Conservation (phyloP, 345 rosid species). For the Melaleuca alternifolia region DNA sequence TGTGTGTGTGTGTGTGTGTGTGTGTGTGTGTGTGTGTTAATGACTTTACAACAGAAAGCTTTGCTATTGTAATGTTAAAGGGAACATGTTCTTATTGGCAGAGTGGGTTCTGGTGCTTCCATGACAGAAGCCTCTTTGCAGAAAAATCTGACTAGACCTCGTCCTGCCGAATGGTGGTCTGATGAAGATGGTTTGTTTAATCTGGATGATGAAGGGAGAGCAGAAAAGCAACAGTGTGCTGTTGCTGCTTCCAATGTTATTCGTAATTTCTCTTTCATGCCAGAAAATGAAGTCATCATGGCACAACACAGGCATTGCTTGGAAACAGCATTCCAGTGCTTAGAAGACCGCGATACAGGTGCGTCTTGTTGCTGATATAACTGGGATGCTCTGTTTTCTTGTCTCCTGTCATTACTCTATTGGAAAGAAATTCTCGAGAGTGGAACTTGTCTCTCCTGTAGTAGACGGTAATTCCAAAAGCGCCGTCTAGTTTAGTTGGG, state of each 20-base stretch:
- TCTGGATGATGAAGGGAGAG: conserved; percentile 82
- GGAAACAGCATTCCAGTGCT: conserved; percentile 92
- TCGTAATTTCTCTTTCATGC: conserved; percentile 97
- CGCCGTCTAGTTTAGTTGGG: neutral
- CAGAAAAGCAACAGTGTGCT: conserved; percentile 89
- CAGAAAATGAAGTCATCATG: conserved; percentile 89
- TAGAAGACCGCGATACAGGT: conserved; percentile 74
- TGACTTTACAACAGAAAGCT: neutral
- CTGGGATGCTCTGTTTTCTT: neutral
- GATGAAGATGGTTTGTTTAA: conserved; percentile 90
- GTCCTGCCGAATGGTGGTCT: conserved; percentile 71
- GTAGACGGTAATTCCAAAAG: neutral
- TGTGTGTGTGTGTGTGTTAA: neutral
- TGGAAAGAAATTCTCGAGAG: neutral
- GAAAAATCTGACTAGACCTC: conserved; percentile 37
- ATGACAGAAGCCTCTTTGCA: conserved; percentile 26
- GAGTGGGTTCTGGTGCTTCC: conserved; percentile 33
- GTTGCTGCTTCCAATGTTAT: conserved; percentile 90
- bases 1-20: too few relatives aligned
- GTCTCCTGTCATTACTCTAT: neutral
- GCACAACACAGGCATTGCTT: conserved; percentile 97
- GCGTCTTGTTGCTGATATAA: neutral
- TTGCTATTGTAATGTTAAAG: neutral
- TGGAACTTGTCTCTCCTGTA: neutral
- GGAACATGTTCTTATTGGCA: conserved; percentile 6